Percentiles rank a stretch among this genome's conserved stretches.
Conservation (phyloP, 768 basidiomycete genomes). For the Wakefieldia striispora region DNA sequence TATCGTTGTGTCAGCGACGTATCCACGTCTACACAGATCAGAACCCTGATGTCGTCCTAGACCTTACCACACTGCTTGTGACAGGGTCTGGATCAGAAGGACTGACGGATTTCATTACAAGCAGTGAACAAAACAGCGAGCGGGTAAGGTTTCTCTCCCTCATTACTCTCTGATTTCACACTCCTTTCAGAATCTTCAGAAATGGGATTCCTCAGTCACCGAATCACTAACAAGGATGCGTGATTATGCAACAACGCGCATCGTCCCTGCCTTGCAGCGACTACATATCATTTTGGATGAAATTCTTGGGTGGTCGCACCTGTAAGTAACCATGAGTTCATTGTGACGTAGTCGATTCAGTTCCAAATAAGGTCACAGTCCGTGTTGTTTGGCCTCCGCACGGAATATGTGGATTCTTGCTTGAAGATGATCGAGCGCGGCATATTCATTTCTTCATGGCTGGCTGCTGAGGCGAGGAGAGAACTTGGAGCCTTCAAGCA, state of each 20-base stretch:
- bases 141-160: slow-evolving; percentile 47
- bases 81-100: slow-evolving; percentile 73
- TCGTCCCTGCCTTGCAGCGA: slow-evolving; percentile 75
- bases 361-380: slow-evolving; percentile 51
- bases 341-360: slow-evolving; percentile 8
- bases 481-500: slow-evolving; percentile 74
- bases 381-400: slow-evolving; percentile 50
- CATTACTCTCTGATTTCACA: slow-evolving; percentile 18
- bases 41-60: slow-evolving; percentile 61
- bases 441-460: slow-evolving; percentile 65
- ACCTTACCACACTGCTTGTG: slow-evolving; percentile 66
- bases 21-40: slow-evolving; percentile 42
- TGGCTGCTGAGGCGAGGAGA: slow-evolving; percentile 61
- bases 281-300: slow-evolving; percentile 75
- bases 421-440: slow-evolving; percentile 52
- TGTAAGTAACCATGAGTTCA: slow-evolving; percentile 46
- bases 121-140: slow-evolving; percentile 79
- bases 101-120: slow-evolving; percentile 71
- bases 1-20: slow-evolving; percentile 7
- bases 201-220: slow-evolving; percentile 75
- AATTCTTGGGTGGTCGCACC: slow-evolving; percentile 70
- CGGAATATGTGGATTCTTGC: slow-evolving; percentile 49
- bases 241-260: slow-evolving; percentile 66
- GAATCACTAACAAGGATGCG: slow-evolving; percentile 72
- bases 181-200: slow-evolving; percentile 62